Evolutionary conservation across 1,284 basidiomycete species (phyloP).

Genomic region (Mixia osmundae): DNA sequence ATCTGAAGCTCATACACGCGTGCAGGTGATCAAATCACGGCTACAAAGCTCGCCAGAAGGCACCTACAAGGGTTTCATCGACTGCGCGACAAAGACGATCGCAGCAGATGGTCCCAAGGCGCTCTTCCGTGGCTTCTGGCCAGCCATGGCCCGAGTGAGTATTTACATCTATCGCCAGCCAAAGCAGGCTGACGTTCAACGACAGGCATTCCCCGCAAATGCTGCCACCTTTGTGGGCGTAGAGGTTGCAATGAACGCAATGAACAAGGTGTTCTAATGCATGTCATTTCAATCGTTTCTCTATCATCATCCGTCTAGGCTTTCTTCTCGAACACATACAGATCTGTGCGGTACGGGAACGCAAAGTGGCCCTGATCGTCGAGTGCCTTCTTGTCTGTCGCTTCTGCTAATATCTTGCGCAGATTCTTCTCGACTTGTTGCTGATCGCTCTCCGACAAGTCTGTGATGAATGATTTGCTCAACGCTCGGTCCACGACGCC

Average conservation of each 20-base stretch:
- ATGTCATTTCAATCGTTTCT: background rate
- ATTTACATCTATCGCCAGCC: conserved; percentile 10
- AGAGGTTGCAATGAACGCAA: conserved; percentile 29
- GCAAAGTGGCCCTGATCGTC: too few relatives aligned
- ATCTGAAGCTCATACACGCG: conserved; percentile 4
- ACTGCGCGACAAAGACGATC: conserved; percentile 79
- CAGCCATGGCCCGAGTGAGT: conserved; percentile 44
- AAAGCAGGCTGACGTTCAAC: background rate
- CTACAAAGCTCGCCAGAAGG: conserved; percentile 91
- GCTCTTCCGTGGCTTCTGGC: conserved; percentile 91
- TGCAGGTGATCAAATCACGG: conserved; percentile 78
- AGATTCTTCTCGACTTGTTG: too few relatives aligned
- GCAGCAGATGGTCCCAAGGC: conserved; percentile 71
- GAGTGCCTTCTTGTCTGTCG: too few relatives aligned
- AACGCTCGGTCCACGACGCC: conserved; percentile 14
- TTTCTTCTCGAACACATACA: too few relatives aligned
- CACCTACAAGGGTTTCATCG: conserved; percentile 79
- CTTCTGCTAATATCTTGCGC: too few relatives aligned
- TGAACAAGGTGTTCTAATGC: conserved; percentile 39
- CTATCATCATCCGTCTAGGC: too few relatives aligned
- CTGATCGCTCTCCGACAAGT: too few relatives aligned
- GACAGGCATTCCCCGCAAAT: conserved; percentile 50
- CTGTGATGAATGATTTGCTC: conserved; percentile 15
- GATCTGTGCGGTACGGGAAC: too few relatives aligned
- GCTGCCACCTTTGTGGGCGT: conserved; percentile 75